Conservation (phyloP, 768 basidiomycete species). For the Butyriboletus loyo region DNA sequence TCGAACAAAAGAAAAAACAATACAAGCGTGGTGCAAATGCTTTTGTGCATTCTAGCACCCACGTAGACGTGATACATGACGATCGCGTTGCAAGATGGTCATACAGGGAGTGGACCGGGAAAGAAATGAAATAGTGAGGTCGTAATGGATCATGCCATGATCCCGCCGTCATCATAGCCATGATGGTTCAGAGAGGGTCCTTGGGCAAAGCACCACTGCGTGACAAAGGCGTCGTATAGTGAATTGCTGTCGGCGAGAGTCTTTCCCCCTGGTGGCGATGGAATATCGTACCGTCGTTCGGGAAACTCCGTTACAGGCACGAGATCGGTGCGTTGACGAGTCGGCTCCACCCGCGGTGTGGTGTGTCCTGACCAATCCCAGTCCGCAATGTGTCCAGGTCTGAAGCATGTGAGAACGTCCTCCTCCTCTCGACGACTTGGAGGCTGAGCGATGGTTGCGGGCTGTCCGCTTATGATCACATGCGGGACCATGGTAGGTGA, state of each 20-base stretch:
- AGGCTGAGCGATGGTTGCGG: constrained; percentile 11
- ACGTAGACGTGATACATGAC: background rate
- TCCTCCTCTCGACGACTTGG: background rate
- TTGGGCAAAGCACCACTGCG: constrained; percentile 69
- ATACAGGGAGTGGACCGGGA: background rate
- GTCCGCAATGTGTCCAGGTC: constrained; percentile 7
- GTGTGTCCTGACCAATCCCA: constrained; percentile 23
- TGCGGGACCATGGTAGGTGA: constrained; percentile 22
- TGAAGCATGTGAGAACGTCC: background rate
- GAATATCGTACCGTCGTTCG: background rate
- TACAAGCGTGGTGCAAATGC: background rate
- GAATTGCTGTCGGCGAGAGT: constrained; percentile 24
- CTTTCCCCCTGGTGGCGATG: background rate
- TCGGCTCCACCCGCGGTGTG: background rate
- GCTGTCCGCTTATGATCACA: constrained; percentile 26
- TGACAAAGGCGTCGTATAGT: constrained; percentile 58
- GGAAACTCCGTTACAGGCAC: constrained; percentile 24
- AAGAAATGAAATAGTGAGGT: background rate
- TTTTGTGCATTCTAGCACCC: background rate
- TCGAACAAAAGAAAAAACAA: background rate
- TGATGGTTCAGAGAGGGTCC: constrained; percentile 28
- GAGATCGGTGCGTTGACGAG: background rate
- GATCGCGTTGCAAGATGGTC: background rate
- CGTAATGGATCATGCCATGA: constrained; percentile 17
- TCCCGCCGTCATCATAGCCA: constrained; percentile 10